phyloP scores from a whole-genome alignment of 768 basidiomycete species.

The Auricularia auricula-judae region DNA sequence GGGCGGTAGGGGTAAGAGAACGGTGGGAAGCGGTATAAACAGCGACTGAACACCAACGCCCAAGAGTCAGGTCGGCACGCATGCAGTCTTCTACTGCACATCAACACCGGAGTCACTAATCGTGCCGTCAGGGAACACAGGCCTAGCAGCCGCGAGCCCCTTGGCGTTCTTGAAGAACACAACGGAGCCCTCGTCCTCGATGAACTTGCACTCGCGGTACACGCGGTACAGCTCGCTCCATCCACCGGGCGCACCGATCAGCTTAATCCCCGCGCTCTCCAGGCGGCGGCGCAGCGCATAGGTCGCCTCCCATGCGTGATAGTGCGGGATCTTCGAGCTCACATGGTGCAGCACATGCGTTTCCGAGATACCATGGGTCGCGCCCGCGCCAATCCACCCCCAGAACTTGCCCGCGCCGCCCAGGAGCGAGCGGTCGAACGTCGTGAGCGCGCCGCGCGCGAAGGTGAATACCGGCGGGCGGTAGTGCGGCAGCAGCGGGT shows the following conservation, averaged over 20 bases:
- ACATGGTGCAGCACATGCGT: slow-evolving; percentile 91
- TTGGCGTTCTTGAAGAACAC: slow-evolving; percentile 83
- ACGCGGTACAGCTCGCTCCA: slow-evolving; percentile 76
- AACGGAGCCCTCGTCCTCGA: slow-evolving; percentile 88
- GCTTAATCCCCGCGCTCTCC: slow-evolving; percentile 42
- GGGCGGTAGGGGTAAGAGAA: no score
- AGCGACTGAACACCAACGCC: no score
- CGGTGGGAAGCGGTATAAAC: no score
- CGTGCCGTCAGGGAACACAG: slow-evolving; percentile 48
- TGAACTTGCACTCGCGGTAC: slow-evolving; percentile 78
- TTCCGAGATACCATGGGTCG: slow-evolving; percentile 89
- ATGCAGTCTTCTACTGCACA: slow-evolving; percentile 18
- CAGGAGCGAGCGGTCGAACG: slow-evolving; percentile 74
- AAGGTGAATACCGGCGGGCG: slow-evolving; percentile 84
- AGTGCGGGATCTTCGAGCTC: slow-evolving; percentile 93
- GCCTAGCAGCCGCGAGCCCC: slow-evolving; percentile 64
- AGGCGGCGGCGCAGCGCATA: slow-evolving; percentile 72
- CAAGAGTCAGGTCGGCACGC: no score
- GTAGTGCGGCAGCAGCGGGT: slow-evolving; percentile 91
- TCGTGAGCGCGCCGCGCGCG: slow-evolving; percentile 84
- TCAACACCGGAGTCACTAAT: slow-evolving; percentile 62
- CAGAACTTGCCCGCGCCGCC: slow-evolving; percentile 69
- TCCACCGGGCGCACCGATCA: slow-evolving; percentile 65
- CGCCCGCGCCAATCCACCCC: slow-evolving; percentile 75
- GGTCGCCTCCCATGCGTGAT: slow-evolving; percentile 89